phyloP scores from a whole-genome alignment of 1,284 basidiomycete species.

The Ceratobasidium sp. region DNA sequence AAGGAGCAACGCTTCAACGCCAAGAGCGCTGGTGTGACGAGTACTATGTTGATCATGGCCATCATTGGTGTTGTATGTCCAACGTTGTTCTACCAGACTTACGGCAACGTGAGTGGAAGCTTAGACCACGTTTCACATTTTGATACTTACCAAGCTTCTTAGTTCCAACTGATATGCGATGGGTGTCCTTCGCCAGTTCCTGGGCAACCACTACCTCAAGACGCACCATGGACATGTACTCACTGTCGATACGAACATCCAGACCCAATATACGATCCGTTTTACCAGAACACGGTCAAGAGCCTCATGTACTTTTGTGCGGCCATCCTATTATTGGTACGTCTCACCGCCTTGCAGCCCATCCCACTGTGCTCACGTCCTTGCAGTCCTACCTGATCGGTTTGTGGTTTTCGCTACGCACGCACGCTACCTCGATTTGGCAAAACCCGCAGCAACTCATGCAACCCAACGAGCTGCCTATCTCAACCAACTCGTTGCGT shows the following conservation, averaged over 20 bases:
- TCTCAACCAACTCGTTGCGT: conserved; percentile 51
- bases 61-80: conserved; percentile 97
- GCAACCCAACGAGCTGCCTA: conserved; percentile 65
- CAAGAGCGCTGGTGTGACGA: conserved; percentile 96
- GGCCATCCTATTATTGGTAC: conserved; percentile 82
- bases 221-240: conserved; percentile 81
- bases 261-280: conserved; percentile 90
- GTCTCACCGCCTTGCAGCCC: conserved; percentile 49
- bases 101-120: conserved; percentile 81
- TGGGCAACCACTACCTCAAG: conserved; percentile 40
- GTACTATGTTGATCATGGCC: conserved; percentile 99
- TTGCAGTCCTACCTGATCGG: conserved; percentile 93
- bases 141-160: conserved; percentile 39
- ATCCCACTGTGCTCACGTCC: not conserved
- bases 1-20: conserved; percentile 99
- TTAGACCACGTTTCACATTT: conserved; percentile 23
- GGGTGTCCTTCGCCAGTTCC: conserved; percentile 73
- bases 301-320: conserved; percentile 95
- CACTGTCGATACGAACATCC: conserved; percentile 96
- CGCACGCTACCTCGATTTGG: conserved; percentile 99
- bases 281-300: conserved; percentile 96
- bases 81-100: conserved; percentile 98
- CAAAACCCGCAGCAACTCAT: conserved; percentile 92
- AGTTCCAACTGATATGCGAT: conserved; percentile 94
- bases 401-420: conserved; percentile 98